Conservation (phyloP, 202 grass and related monocot species). For the Dendrocalamus latiflorus region DNA sequence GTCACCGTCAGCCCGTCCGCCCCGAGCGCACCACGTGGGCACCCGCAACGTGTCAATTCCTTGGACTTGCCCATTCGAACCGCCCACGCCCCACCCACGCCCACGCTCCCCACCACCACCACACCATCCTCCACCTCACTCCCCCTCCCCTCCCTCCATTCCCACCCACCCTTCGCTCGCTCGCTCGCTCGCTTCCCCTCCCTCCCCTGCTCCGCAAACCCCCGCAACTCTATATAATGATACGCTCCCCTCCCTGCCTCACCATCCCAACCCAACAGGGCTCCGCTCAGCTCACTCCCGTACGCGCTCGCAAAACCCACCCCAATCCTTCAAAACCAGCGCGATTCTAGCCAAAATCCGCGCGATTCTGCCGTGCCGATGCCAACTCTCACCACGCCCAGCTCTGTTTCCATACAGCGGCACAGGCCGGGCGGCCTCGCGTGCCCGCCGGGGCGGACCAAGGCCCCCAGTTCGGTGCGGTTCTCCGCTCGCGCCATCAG, state of each 20-base stretch:
- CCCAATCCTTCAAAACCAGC: not conserved
- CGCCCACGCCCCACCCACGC: conserved; percentile 15
- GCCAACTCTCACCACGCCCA: conserved; percentile 23
- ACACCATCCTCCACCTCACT: not conserved
- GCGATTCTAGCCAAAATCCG: not conserved
- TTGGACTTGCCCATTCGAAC: conserved; percentile 35
- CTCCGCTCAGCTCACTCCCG: not conserved
- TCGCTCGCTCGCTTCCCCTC: not conserved
- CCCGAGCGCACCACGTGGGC: conserved; percentile 48
- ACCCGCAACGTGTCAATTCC: not conserved
- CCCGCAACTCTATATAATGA: not conserved
- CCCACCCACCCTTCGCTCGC: not conserved
- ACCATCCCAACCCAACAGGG: not conserved
- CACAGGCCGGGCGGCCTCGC: not conserved
- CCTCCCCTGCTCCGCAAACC: too few relatives aligned
- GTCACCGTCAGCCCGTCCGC: conserved; percentile 36
- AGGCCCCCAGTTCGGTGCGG: not conserved
- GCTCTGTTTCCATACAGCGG: conserved; percentile 35
- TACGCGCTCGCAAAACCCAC: not conserved
- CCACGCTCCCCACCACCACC: not conserved
- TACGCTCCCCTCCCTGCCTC: not conserved
- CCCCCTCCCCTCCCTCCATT: not conserved
- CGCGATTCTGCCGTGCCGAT: not conserved
- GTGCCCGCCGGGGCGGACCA: not conserved
- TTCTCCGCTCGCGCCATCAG: conserved; percentile 29